These are phyloP conservation scores for Aureobasidium sp. DNA, from an alignment of 2,329 filamentous ascomycete genomes.

Conservation along the genomic window DNA sequence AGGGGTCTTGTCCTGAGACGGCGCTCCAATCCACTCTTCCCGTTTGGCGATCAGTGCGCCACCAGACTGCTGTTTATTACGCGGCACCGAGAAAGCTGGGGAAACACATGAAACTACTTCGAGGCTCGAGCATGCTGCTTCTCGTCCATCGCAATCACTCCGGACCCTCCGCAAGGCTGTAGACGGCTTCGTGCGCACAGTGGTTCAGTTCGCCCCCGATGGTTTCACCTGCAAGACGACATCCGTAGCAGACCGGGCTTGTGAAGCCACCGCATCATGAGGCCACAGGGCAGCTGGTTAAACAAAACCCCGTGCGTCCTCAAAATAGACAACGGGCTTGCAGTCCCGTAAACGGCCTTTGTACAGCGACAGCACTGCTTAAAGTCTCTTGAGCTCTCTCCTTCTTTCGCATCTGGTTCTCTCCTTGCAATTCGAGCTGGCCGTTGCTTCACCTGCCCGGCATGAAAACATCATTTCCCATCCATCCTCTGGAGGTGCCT, in stretches of 20 bases:
- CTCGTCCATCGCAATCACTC: not conserved
- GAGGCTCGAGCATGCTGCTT: not conserved
- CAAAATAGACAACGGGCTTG: conserved; percentile 8
- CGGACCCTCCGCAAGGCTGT: not conserved
- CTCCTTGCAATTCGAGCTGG: not conserved
- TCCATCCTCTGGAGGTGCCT: not conserved
- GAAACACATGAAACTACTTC: not conserved
- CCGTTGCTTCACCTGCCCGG: conserved; percentile 8
- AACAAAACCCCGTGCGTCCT: not conserved
- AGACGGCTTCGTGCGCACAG: not conserved
- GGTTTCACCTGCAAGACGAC: not conserved
- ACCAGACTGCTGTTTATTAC: conserved; percentile 7
- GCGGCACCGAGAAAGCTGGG: conserved; percentile 5
- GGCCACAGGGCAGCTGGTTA: not conserved
- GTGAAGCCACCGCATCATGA: not conserved
- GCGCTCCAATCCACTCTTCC: conserved; percentile 10
- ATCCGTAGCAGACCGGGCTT: not conserved
- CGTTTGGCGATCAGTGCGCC: conserved; percentile 11
- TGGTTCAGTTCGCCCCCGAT: not conserved
- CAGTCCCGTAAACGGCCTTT: conserved; percentile 9
- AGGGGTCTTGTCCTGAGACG: conserved; percentile 4
- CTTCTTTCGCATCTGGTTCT: not conserved
- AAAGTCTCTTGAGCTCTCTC: not conserved
- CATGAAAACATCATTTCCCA: conserved; percentile 11
- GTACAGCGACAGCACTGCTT: conserved; percentile 11